Evolutionary conservation across 176 grass and related monocot genomes (phyloP).

Genomic region (Cymbopogon citratus): DNA sequence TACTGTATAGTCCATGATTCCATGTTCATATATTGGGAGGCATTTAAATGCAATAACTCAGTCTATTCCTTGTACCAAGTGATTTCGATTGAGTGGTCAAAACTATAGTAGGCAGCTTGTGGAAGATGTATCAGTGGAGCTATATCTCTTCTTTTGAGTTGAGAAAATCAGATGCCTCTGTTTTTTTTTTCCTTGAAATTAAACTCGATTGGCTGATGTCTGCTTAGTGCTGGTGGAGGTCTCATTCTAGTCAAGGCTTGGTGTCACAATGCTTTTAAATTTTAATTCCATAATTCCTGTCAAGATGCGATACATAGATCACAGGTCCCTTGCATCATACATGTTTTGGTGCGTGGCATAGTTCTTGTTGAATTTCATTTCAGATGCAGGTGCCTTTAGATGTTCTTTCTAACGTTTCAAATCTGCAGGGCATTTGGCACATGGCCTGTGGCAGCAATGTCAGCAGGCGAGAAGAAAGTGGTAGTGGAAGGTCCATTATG

Average conservation of each 20-base stretch:
- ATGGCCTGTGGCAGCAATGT: conserved; percentile 83
- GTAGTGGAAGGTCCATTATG: conserved; percentile 78
- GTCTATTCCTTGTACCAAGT: conserved; percentile 5
- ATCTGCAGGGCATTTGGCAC: conserved; percentile 78
- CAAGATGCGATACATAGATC: neutral
- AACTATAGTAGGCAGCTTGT: conserved; percentile 18
- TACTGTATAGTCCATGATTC: neutral
- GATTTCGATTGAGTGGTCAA: neutral
- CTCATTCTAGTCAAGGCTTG: conserved; percentile 4
- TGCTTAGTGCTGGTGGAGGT: neutral
- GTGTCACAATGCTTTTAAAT: neutral
- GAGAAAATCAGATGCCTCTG: neutral
- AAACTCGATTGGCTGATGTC: neutral
- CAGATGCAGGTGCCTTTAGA: neutral
- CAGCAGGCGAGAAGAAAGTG: conserved; percentile 48
- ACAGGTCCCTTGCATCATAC: neutral
- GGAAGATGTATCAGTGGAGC: conserved; percentile 15
- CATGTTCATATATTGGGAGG: neutral
- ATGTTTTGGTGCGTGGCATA: neutral
- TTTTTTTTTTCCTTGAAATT: neutral
- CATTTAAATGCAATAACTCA: conserved; percentile 24
- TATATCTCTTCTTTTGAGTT: conserved; percentile 18
- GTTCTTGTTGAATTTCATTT: neutral
- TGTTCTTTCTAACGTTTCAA: conserved; percentile 16
- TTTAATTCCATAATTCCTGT: neutral